Evolutionary conservation across 352 stramenopile genomes (phyloP).

Genomic region (Pythium myriotylum): DNA sequence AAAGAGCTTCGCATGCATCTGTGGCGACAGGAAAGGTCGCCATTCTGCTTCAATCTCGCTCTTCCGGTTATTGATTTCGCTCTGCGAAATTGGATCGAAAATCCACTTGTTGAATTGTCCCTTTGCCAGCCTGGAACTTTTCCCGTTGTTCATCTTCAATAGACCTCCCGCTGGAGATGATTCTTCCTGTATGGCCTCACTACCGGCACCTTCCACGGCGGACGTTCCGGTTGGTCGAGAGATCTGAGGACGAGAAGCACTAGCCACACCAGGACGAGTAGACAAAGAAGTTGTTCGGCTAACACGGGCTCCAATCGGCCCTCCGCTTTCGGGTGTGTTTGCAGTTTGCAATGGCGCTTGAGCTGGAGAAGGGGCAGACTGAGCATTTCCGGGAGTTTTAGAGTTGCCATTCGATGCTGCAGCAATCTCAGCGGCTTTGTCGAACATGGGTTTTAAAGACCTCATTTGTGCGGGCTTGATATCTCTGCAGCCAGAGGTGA

Average conservation of each 20-base stretch:
- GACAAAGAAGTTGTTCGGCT: constrained; percentile 19
- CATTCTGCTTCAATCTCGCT: constrained; percentile 78
- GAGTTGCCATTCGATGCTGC: constrained; percentile 1
- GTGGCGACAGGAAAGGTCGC: constrained; percentile 64
- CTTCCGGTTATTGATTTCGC: constrained; percentile 72
- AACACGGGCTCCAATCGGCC: not conserved
- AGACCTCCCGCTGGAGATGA: constrained; percentile 29
- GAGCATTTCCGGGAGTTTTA: not conserved
- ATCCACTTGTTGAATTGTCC: constrained; percentile 85
- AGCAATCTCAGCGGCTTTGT: constrained; percentile 63
- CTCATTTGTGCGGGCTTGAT: constrained; percentile 88
- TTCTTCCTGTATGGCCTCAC: constrained; percentile 23
- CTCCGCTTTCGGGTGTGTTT: not conserved
- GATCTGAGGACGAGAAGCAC: constrained; percentile 11
- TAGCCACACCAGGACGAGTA: constrained; percentile 11
- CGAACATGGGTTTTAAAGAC: constrained; percentile 80
- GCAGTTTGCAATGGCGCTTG: not conserved
- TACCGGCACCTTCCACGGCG: constrained; percentile 3
- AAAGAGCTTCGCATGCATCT: constrained; percentile 82
- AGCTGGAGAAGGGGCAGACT: not conserved
- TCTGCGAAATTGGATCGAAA: constrained; percentile 71
- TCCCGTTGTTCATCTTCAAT: constrained; percentile 71
- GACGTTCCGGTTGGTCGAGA: constrained; percentile 34
- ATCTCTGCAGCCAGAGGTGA: constrained; percentile 73
- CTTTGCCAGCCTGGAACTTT: constrained; percentile 57